Evolutionary conservation across 208 protist species (phyloP).

Genomic region (Leishmania martiniquensis): DNA sequence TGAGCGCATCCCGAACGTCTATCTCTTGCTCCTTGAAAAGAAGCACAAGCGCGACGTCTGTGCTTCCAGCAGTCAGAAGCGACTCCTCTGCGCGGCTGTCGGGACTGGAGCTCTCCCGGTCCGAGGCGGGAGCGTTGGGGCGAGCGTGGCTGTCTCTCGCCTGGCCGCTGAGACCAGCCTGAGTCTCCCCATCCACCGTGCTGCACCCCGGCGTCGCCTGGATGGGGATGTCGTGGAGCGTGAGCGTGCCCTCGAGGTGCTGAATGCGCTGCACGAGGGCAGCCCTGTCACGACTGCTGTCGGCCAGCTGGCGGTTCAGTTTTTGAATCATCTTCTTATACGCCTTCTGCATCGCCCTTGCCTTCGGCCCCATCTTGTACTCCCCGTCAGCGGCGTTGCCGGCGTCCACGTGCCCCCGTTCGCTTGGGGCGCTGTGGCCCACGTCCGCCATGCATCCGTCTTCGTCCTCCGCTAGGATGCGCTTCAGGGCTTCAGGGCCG

Average conservation of each 20-base stretch:
- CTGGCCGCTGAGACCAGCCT: not conserved
- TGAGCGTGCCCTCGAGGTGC: slow-evolving; percentile 36
- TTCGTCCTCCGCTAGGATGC: slow-evolving; percentile 31
- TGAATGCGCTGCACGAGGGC: slow-evolving; percentile 42
- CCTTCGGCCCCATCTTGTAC: slow-evolving; percentile 13
- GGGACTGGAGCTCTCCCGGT: slow-evolving; percentile 11
- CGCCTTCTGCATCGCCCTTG: slow-evolving; percentile 34
- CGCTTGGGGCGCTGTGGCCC: not conserved
- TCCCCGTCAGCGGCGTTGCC: slow-evolving; percentile 8
- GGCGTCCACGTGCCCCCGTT: slow-evolving; percentile 1
- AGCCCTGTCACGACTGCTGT: slow-evolving; percentile 46
- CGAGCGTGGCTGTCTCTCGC: not conserved
- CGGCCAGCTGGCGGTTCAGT: slow-evolving; percentile 64
- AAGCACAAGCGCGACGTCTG: slow-evolving; percentile 50
- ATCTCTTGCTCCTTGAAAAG: slow-evolving; percentile 66
- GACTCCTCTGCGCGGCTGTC: slow-evolving; percentile 24
- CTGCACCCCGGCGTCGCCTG: not conserved
- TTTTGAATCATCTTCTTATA: slow-evolving; percentile 66
- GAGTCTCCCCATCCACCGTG: not conserved
- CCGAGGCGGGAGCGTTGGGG: not conserved
- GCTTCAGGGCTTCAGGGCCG: slow-evolving; percentile 21
- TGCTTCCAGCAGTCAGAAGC: slow-evolving; percentile 16
- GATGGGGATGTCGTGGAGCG: slow-evolving; percentile 21
- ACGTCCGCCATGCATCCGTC: not conserved
- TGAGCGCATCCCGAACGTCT: slow-evolving; percentile 56